phyloP scores from a whole-genome alignment of 1,139 yeast species.

The Geotrichum restrictum region DNA sequence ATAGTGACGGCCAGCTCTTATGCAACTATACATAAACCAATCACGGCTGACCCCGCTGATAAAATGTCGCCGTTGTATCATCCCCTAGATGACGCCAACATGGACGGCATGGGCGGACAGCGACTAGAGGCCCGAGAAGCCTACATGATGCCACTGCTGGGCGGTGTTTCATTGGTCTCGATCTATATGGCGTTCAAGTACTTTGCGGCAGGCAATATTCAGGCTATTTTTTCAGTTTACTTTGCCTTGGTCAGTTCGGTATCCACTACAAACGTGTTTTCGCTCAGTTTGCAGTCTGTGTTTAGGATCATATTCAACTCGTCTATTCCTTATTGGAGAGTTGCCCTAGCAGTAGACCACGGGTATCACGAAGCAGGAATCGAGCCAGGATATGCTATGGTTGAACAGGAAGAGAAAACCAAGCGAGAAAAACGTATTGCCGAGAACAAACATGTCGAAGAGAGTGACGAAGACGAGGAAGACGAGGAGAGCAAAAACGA shows the following conservation, averaged over 20 bases:
- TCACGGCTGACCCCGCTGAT: conserved; percentile 45
- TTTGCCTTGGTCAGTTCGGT: conserved; percentile 36
- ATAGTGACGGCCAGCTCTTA: conserved; percentile 43
- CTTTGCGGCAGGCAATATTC: conserved; percentile 35
- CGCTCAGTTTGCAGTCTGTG: conserved; percentile 30
- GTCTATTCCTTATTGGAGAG: conserved; percentile 33
- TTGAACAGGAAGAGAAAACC: conserved; percentile 13
- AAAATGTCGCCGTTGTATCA: conserved; percentile 44
- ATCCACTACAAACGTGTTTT: conserved; percentile 32
- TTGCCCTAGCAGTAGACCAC: conserved; percentile 38
- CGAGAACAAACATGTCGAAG: conserved; percentile 7
- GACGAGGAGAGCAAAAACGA: conserved; percentile 23
- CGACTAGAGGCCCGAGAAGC: conserved; percentile 36
- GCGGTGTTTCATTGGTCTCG: conserved; percentile 39
- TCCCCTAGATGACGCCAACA: conserved; percentile 40
- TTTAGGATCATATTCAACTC: conserved; percentile 30
- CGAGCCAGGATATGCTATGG: conserved; percentile 19
- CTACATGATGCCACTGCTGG: conserved; percentile 43
- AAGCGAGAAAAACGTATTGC: conserved; percentile 1
- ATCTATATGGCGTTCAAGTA: conserved; percentile 42
- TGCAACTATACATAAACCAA: conserved; percentile 46
- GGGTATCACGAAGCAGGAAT: conserved; percentile 36
- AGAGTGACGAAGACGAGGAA: conserved; percentile 25
- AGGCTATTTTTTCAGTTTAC: conserved; percentile 38
- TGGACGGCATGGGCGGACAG: conserved; percentile 9